phyloP scores from a whole-genome alignment of 169 alveolate species.

The Cryptosporidium ubiquitum region DNA sequence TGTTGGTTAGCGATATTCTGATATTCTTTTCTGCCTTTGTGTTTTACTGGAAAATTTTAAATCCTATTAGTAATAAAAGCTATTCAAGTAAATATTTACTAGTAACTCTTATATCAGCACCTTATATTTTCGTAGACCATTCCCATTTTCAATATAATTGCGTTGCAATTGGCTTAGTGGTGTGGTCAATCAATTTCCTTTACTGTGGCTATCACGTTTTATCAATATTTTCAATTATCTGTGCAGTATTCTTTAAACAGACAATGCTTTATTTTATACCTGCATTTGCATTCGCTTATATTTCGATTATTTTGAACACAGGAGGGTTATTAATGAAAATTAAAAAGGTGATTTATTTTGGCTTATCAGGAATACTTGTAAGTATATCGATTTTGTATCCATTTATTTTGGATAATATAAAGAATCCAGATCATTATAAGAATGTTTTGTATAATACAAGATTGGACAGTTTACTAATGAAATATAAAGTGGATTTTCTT shows the following conservation, averaged over 20 bases:
- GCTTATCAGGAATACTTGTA: not conserved
- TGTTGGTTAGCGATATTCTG: conserved; percentile 85
- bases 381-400: conserved; percentile 22
- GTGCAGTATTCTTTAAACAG: conserved; percentile 87
- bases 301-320: conserved; percentile 44
- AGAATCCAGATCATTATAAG: not conserved
- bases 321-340: conserved; percentile 15
- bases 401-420: conserved; percentile 14
- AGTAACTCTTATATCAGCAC: conserved; percentile 79
- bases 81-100: conserved; percentile 44
- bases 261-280: conserved; percentile 89
- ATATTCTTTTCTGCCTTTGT: conserved; percentile 81
- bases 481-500: conserved; percentile 19
- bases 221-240: conserved; percentile 28
- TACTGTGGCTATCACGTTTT: conserved; percentile 29
- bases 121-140: conserved; percentile 88
- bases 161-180: conserved; percentile 88
- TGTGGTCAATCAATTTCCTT: conserved; percentile 82
- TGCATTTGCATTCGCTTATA: conserved; percentile 80
- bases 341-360: conserved; percentile 42
- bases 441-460: not conserved
- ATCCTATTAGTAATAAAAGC: conserved; percentile 10
- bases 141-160: conserved; percentile 91
- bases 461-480: not conserved
- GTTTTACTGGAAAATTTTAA: conserved; percentile 58